Conservation (phyloP, 2,329 filamentous ascomycete genomes). For the Nemania sp. region DNA sequence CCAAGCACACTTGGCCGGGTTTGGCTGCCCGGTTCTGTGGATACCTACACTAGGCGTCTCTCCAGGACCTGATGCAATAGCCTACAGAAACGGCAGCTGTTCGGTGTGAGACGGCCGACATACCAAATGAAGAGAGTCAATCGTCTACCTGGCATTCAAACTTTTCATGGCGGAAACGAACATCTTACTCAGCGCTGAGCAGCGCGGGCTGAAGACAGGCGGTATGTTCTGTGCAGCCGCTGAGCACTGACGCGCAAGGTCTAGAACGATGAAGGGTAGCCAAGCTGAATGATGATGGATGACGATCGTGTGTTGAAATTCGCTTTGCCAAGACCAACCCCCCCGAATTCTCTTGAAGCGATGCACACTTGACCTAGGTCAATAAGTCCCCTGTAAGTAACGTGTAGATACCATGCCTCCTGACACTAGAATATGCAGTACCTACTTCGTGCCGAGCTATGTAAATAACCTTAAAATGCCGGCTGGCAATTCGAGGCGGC, state of each 20-base stretch:
- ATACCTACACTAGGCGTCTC: constrained; percentile 8
- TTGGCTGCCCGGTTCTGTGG: constrained; percentile 6
- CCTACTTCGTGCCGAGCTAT: no score
- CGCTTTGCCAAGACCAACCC: no score
- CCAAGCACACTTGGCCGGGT: neutral
- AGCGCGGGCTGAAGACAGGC: neutral
- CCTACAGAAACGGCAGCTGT: constrained; percentile 24
- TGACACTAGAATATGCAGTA: no score
- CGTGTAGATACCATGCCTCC: no score
- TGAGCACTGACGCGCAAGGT: constrained; percentile 1
- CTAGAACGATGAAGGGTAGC: no score
- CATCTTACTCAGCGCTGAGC: constrained; percentile 24
- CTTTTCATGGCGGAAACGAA: no score
- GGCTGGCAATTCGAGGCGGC: constrained; percentile 28
- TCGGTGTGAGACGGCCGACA: constrained; percentile 21
- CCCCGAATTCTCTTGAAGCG: no score
- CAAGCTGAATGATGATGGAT: no score
- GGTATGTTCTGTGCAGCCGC: neutral
- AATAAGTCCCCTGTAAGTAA: no score
- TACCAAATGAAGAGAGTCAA: constrained; percentile 14
- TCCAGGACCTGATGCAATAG: neutral
- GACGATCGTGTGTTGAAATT: no score
- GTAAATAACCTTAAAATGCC: neutral
- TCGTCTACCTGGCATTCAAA: no score
- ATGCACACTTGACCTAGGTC: no score